Evolutionary conservation across 2,329 filamentous ascomycete species (phyloP), one percentile per base, ranked within the genome.

Genomic region (Exserohilum turcica): DNA sequence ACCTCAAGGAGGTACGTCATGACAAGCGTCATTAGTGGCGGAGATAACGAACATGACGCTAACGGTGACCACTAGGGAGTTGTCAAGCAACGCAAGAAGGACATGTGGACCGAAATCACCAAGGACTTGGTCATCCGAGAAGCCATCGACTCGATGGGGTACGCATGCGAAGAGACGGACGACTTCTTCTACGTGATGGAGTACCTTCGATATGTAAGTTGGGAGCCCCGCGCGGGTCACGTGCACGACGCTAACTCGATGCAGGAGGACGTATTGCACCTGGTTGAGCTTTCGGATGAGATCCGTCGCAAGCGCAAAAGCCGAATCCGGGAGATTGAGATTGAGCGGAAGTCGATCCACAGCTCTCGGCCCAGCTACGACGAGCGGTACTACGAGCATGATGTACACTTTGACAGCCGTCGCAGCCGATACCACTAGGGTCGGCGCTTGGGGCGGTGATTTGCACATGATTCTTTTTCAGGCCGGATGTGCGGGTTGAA

Each of bases 81-180:
- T n/a, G 51, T 54, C 46, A 74, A 74, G 52, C 60, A 65, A n/a
- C 77, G 76, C 59, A 64, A 70, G 35, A 71, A 73, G 57, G 78
- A 80, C 55, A 90, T 96, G 79, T 97, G 93, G 93, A 99, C 94
- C 0, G 94, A 97, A 76, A 91, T 99, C 64, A 96, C 93, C 39
- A 96, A 96, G 77, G 92, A 96, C 63, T 77, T 97, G 31, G 91
- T 97, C 13, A 82, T 88, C 53, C 86, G 88, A 46, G 92, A 97
- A 71, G 94, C 94, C 15, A 90, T 97, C 60, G 88, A 96, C 63
- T 82, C 88, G 66, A 78, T 87, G 69, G 91, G 91, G 2, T 97
- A 96, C 74, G 86, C 90, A 55, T 97, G 87, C 69, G 91, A 97
- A 72, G 92, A 97, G 80, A 94, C 91, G 0, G 88, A 91, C 48